Evolutionary conservation across 495 filamentous ascomycete genomes (phyloP).

Genomic region (Aspergillus nanangensis): DNA sequence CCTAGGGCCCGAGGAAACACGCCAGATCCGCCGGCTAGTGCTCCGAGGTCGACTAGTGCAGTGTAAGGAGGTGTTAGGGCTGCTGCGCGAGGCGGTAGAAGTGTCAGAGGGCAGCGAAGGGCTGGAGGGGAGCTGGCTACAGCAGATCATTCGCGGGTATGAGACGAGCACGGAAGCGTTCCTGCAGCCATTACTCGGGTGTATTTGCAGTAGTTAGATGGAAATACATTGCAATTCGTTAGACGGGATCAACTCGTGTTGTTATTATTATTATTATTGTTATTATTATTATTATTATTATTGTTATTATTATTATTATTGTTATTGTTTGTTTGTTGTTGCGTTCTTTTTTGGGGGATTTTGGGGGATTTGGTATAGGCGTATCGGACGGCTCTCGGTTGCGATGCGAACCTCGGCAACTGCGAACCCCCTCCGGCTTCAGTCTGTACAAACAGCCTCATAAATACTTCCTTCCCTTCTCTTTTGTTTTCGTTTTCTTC

Average conservation of each 20-base stretch:
- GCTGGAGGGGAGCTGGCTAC: constrained; percentile 20
- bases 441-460: background rate
- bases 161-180: constrained; percentile 31
- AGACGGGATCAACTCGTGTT: background rate
- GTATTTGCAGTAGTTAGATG: constrained; percentile 23
- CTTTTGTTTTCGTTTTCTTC: background rate
- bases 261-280: background rate
- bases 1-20: constrained; percentile 29
- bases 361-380: too few species aligned
- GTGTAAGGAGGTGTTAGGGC: constrained; percentile 24
- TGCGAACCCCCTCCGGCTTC: background rate
- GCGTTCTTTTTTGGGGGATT: too few species aligned
- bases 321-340: too few species aligned
- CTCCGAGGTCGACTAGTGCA: constrained; percentile 26
- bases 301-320: background rate
- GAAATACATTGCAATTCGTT: background rate
- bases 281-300: background rate
- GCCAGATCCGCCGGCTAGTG: constrained; percentile 28
- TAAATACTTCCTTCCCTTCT: background rate
- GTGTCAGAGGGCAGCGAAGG: constrained; percentile 5
- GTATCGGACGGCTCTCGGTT: too few species aligned
- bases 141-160: constrained; percentile 30
- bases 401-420: constrained; percentile 14
- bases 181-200: constrained; percentile 25
- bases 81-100: constrained; percentile 21